Conservation (phyloP, 2,329 filamentous ascomycete species). For the Eurotiales sp. region DNA sequence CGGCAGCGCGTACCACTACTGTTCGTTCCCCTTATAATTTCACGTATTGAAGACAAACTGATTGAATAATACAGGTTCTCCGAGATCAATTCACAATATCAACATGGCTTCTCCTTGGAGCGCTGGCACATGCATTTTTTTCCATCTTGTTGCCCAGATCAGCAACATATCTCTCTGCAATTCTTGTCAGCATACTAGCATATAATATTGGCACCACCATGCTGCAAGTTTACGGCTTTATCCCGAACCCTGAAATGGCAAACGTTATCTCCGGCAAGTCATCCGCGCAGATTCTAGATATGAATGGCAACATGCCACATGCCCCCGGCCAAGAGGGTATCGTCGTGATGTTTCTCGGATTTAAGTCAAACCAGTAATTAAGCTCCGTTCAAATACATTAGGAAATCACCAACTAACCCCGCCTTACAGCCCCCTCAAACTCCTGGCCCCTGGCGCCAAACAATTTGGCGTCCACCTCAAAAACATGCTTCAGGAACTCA, state of each 20-base stretch:
- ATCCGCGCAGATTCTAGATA: conserved; percentile 13
- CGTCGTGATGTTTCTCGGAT: conserved; percentile 11
- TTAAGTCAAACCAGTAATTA: conserved; percentile 15
- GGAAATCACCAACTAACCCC: too few species aligned
- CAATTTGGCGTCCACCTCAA: conserved; percentile 39
- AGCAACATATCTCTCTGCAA: too few species aligned
- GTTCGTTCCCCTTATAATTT: too few species aligned
- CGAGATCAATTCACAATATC: conserved; percentile 16
- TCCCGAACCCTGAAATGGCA: conserved; percentile 10
- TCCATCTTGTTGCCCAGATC: too few species aligned
- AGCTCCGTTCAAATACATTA: too few species aligned
- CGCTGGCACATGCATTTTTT: conserved; percentile 1
- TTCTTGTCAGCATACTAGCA: conserved; percentile 1
- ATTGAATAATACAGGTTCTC: too few species aligned
- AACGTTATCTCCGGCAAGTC: conserved; percentile 12
- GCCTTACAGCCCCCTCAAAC: conserved; percentile 46
- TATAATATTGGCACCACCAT: conserved; percentile 2
- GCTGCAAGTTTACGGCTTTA: conserved; percentile 10
- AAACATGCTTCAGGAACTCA: conserved; percentile 35
- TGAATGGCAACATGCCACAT: conserved; percentile 8
- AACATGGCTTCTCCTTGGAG: conserved; percentile 19
- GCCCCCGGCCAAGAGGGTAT: conserved; percentile 5
- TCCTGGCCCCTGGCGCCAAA: conserved; percentile 44
- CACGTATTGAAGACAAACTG: too few species aligned
- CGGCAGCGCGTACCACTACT: too few species aligned